phyloP scores from a whole-genome alignment of 2,329 filamentous ascomycete species.

The Laburnicola sp. region DNA sequence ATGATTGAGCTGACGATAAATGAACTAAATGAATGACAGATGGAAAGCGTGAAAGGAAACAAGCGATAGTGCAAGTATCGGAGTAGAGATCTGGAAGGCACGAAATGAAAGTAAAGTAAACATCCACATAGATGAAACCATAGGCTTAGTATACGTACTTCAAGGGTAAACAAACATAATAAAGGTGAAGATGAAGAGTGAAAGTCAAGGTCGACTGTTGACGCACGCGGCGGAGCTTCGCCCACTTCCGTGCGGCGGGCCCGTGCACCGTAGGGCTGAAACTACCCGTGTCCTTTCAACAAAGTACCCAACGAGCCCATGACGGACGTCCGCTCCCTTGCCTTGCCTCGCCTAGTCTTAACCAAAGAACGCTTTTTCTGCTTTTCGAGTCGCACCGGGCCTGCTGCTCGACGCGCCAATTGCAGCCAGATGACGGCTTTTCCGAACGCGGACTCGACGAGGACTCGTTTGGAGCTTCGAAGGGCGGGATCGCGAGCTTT shows the following conservation, averaged over 20 bases:
- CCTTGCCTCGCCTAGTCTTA: conserved; percentile 13
- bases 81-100: too few species aligned
- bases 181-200: too few species aligned
- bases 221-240: conserved; percentile 19
- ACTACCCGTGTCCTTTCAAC: conserved; percentile 44
- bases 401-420: conserved; percentile 24
- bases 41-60: too few species aligned
- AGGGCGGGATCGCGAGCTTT: conserved; percentile 72
- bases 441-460: conserved; percentile 69
- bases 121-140: too few species aligned
- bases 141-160: too few species aligned
- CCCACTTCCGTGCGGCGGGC: conserved; percentile 24
- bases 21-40: too few species aligned
- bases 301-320: conserved; percentile 9
- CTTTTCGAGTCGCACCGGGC: conserved; percentile 27
- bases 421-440: conserved; percentile 70
- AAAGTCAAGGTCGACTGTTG: too few species aligned
- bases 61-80: too few species aligned
- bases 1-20: too few species aligned
- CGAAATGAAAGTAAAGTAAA: too few species aligned
- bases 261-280: conserved; percentile 30
- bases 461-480: conserved; percentile 75
- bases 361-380: background rate
- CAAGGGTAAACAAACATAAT: too few species aligned
- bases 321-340: conserved; percentile 20